Percentiles rank a stretch among this genome's conserved stretches.
phyloP scores from a whole-genome alignment of 2,329 filamentous ascomycete species.

The Beauveria asiatica region DNA sequence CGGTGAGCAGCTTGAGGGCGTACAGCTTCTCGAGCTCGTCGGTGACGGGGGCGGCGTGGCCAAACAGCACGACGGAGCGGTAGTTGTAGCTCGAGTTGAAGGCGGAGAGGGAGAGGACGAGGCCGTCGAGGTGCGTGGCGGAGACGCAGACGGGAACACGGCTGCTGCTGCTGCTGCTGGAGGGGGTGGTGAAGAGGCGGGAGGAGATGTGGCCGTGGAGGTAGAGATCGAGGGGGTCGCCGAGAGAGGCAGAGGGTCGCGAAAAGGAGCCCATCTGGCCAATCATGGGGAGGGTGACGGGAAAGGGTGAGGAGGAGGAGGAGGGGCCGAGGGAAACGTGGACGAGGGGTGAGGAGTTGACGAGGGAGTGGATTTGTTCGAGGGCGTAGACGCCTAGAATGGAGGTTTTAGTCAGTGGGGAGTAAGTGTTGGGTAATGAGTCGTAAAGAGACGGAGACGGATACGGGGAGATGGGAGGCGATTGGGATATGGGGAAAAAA shows the following conservation, averaged over 20 bases:
- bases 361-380: conserved; percentile 62
- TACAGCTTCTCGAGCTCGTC: conserved; percentile 63
- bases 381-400: conserved; percentile 60
- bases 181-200: conserved; percentile 61
- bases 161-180: background rate
- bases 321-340: conserved; percentile 69
- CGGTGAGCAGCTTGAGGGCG: conserved; percentile 71
- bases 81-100: conserved; percentile 83
- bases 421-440: background rate
- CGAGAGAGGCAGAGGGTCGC: conserved; percentile 47
- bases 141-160: conserved; percentile 65
- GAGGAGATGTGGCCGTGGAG: conserved; percentile 78
- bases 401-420: background rate
- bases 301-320: conserved; percentile 56
- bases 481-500: too few relatives aligned
- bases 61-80: conserved; percentile 70
- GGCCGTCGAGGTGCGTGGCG: conserved; percentile 67
- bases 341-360: conserved; percentile 66
- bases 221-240: conserved; percentile 66
- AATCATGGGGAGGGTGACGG: conserved; percentile 75
- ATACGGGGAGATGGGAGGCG: background rate
- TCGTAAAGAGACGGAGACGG: background rate
- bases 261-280: conserved; percentile 70
- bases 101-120: conserved; percentile 71
- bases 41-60: conserved; percentile 59